phyloP scores from a whole-genome alignment of 1,284 basidiomycete species.

The Irpex rosettiformis region DNA sequence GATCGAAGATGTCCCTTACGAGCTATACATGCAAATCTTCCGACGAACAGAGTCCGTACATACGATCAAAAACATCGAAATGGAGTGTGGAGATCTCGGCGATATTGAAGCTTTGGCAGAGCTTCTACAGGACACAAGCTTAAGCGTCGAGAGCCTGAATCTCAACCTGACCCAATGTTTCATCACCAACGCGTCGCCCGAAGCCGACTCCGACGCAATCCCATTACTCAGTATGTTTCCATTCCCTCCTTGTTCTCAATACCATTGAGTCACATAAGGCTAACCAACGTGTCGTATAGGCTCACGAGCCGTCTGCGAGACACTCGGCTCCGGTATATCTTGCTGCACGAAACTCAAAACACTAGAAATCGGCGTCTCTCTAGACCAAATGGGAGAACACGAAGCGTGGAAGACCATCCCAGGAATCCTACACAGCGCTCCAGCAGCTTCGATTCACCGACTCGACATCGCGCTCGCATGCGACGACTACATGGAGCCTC shows the following conservation, averaged over 20 bases:
- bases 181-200: not conserved
- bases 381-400: not conserved
- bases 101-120: slow-evolving; percentile 4
- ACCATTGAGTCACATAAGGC: too few species aligned
- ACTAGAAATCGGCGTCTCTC: slow-evolving; percentile 1
- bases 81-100: not conserved
- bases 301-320: not conserved
- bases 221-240: not conserved
- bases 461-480: not conserved
- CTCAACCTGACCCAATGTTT: slow-evolving; percentile 10
- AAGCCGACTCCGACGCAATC: slow-evolving; percentile 1
- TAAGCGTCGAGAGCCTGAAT: slow-evolving; percentile 1
- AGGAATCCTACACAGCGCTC: not conserved
- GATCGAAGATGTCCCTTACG: slow-evolving; percentile 8
- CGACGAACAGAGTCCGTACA: not conserved
- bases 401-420: not conserved
- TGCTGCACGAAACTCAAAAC: slow-evolving; percentile 1
- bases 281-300: not conserved
- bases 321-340: slow-evolving; percentile 2
- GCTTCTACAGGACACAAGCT: slow-evolving; percentile 1
- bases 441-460: not conserved
- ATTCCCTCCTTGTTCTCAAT: not conserved
- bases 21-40: slow-evolving; percentile 2
- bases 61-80: not conserved
- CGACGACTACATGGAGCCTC: not conserved